Conservation (phyloP, 345 rosid species). For the Mercurialis annua region DNA sequence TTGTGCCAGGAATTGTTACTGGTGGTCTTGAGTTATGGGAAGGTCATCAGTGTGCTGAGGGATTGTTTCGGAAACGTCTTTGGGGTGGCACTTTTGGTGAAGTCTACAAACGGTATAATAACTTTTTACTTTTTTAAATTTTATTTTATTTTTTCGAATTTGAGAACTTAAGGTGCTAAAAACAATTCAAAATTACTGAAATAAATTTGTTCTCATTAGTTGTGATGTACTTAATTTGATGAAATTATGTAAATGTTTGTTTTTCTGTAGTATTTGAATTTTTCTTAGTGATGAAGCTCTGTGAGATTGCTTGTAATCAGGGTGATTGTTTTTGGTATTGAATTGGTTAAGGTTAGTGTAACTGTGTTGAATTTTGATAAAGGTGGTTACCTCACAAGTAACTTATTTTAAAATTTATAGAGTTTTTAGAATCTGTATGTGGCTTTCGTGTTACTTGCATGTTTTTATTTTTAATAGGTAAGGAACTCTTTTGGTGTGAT, state of each 20-base stretch:
- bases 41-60: slow-evolving; percentile 65
- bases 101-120: slow-evolving; percentile 60
- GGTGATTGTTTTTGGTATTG: not conserved
- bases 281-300: not conserved
- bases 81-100: slow-evolving; percentile 79
- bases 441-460: not conserved
- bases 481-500: not conserved
- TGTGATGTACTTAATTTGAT: too few species aligned
- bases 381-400: not conserved
- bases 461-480: not conserved
- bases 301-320: not conserved
- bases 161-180: too few species aligned
- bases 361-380: not conserved
- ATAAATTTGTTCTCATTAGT: too few species aligned
- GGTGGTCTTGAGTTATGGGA: slow-evolving; percentile 77
- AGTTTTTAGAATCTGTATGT: not conserved
- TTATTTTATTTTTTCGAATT: too few species aligned
- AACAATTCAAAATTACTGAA: too few species aligned
- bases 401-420: not conserved
- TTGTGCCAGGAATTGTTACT: slow-evolving; percentile 71
- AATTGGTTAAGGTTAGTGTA: not conserved
- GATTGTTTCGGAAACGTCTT: slow-evolving; percentile 66
- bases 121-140: not conserved
- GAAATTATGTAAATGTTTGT: too few species aligned
- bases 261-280: not conserved